A percentile compares a stretch with the other conserved stretches of the same genome.
Conservation (phyloP, 768 basidiomycete genomes). For the Suillus americanus region DNA sequence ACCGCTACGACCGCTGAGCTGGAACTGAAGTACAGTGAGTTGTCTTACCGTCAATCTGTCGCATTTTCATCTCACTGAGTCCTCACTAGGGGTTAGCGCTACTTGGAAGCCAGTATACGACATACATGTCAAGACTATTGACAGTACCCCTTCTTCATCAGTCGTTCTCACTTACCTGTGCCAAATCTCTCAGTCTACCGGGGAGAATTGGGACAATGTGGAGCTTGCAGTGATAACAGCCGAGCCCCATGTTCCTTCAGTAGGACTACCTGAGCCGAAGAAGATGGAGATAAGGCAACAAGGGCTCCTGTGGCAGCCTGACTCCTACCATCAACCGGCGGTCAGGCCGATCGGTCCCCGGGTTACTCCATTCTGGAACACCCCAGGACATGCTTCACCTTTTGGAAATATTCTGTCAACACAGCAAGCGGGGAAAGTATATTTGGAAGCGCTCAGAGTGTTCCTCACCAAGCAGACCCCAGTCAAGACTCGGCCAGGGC, state of each 20-base stretch:
- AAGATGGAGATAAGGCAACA: conserved; percentile 14
- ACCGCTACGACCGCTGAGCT: conserved; percentile 15
- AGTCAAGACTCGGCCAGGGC: neutral
- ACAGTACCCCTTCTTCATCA: conserved; percentile 14
- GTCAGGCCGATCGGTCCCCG: neutral
- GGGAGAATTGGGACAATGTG: conserved; percentile 31
- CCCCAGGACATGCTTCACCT: neutral
- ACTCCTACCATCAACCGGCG: too few species aligned
- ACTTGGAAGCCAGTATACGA: conserved; percentile 23
- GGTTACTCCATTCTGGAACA: neutral
- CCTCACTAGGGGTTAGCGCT: conserved; percentile 16
- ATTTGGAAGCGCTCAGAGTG: neutral
- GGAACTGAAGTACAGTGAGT: conserved; percentile 20
- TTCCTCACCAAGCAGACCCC: neutral
- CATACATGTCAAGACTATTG: conserved; percentile 13
- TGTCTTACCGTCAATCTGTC: neutral
- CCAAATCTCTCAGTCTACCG: conserved; percentile 26
- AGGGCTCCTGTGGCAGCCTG: neutral
- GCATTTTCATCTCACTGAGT: neutral
- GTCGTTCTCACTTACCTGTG: conserved; percentile 29
- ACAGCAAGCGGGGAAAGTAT: neutral
- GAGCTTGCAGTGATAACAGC: conserved; percentile 27
- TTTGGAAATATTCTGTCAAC: neutral
- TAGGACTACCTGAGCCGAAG: conserved; percentile 24
- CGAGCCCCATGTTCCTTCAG: conserved; percentile 15